Evolutionary conservation across 2,329 filamentous ascomycete species (phyloP).

Genomic region (Neocatenulostroma microsporum): DNA sequence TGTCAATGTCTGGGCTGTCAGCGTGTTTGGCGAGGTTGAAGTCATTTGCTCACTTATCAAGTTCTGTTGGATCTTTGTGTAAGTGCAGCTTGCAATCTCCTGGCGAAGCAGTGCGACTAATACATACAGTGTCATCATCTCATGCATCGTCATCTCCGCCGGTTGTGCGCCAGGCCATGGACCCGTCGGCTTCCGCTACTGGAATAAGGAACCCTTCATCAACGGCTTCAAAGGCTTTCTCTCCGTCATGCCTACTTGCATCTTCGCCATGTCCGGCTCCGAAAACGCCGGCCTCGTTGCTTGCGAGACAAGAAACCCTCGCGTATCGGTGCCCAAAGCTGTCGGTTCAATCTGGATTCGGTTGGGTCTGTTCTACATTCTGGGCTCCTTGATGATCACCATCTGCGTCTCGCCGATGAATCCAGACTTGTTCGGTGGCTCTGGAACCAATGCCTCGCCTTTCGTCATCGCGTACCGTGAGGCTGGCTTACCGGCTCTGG

Average conservation of each 20-base stretch:
- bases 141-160: constrained; percentile 45
- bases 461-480: constrained; percentile 60
- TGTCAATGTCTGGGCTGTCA: constrained; percentile 28
- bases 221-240: constrained; percentile 26
- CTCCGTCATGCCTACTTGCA: constrained; percentile 30
- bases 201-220: constrained; percentile 12
- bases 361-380: constrained; percentile 25
- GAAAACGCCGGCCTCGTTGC: constrained; percentile 47
- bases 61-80: constrained; percentile 28
- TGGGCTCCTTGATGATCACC: constrained; percentile 24
- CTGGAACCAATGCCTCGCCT: constrained; percentile 37
- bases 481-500: constrained; percentile 25
- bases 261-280: constrained; percentile 46
- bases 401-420: constrained; percentile 13
- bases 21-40: constrained; percentile 24
- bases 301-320: constrained; percentile 44
- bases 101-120: no score
- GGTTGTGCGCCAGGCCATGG: constrained; percentile 33
- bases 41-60: constrained; percentile 27
- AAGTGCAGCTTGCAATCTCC: no score
- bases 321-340: constrained; percentile 32
- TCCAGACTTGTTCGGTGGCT: constrained; percentile 39
- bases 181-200: constrained; percentile 25
- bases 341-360: constrained; percentile 26
- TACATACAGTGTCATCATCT: no score